Base-by-base conservation (phyloP, 148 eudicot genomes). In the Rhododendron molle region DNA sequence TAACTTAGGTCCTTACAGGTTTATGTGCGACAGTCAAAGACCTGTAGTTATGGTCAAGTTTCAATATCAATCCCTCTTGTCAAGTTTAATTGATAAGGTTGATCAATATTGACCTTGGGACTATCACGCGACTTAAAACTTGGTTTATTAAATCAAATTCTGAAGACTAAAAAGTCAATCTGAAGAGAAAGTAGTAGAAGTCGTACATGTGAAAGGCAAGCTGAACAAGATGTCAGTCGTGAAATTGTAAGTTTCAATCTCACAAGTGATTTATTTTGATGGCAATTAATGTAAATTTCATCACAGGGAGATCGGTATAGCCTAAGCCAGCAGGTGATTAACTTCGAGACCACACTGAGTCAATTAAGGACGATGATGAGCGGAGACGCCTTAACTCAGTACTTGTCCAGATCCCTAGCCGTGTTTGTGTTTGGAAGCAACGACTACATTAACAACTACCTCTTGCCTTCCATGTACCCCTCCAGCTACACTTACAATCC, bases 391-490 rank as follows among this genome's bases (percentile, higher is more conserved):
- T 85, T 97, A 40, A 92, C 52, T 65, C 89, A 80, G 38, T 90
- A 92, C 87, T 88, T 96, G 8, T 90, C 97, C 11, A 90, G 80
- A 52, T 91, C 98, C 36, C 84, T 97, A 28, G 94, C 88, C 0
- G 84, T 97, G 14, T 84, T 97, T 87, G 93, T 93, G 47, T 87
- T 95, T 71, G 99, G 99, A 8, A 97, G 93, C 91, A 95, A 93
- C 40, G 99, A 97, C 92, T 95, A 97, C 93, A 89, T 97, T 87
- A 94, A 97, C 91, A 97, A 97, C 92, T 97, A 97, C 83, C 94
- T 97, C n/a, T 7, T 97, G 85, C 93, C 98, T 18, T 72, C 91
- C 38, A 49, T 91, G 18, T 97, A 95, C 86, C 67, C 92, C 47
- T 84, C 93, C 20, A 92, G 97, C 91, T 74, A 14, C 89, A 88